A percentile compares a stretch with the other conserved stretches of the same genome.
Evolutionary conservation across 306 rosid species (phyloP).

Genomic region (Fagus crenata): DNA sequence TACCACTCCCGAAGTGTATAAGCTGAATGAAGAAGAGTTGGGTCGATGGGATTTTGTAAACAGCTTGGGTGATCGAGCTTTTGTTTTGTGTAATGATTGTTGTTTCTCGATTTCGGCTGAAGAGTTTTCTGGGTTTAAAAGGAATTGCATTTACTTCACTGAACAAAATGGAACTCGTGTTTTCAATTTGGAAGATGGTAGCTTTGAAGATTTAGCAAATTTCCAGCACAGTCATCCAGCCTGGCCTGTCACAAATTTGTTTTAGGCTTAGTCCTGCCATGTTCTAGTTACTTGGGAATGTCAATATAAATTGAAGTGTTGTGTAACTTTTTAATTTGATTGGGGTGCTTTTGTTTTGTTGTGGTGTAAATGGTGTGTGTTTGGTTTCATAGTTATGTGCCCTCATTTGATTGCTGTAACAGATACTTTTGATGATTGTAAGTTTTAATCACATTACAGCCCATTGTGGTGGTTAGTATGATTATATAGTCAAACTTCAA

Average conservation of each 20-base stretch:
- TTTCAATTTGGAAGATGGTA: slow-evolving; percentile 40
- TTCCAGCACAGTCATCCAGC: background rate
- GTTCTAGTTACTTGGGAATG: background rate
- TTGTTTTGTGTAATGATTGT: slow-evolving; percentile 38
- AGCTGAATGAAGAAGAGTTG: too few species aligned
- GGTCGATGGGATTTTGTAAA: too few species aligned
- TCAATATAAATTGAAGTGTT: background rate
- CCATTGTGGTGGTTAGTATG: too few species aligned
- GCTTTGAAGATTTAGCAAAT: slow-evolving; percentile 23
- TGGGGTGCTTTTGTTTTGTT: too few species aligned
- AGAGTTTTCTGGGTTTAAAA: slow-evolving; percentile 37
- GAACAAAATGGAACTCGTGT: slow-evolving; percentile 39
- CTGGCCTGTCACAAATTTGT: slow-evolving; percentile 33
- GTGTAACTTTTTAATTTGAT: background rate
- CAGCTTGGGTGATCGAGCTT: slow-evolving; percentile 25
- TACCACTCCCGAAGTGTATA: background rate
- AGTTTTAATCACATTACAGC: too few species aligned
- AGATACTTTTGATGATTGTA: too few species aligned
- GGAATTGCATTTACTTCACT: slow-evolving; percentile 44
- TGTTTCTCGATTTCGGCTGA: slow-evolving; percentile 36
- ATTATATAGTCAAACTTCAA: too few species aligned
- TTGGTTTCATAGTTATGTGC: too few species aligned
- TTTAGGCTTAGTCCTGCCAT: background rate
- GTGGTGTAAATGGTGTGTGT: background rate
- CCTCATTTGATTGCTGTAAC: too few species aligned